These are phyloP conservation scores for Stemphylium vesicarium DNA, from an alignment of 2,329 filamentous ascomycete genomes.

Conservation along the genomic window DNA sequence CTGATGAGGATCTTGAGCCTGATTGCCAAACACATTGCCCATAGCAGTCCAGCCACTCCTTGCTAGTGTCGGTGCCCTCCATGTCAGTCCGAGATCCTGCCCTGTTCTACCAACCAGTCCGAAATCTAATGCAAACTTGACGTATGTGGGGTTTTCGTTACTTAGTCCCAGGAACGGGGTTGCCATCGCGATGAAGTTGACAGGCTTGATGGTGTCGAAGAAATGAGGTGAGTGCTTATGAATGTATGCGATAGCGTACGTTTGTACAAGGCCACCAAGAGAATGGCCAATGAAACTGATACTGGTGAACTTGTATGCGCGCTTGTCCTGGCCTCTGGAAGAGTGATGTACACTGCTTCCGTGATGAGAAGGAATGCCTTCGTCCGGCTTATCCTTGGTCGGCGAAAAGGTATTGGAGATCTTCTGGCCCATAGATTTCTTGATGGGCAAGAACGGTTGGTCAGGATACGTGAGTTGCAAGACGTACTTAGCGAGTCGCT, in stretches of 20 bases:
- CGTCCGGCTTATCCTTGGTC: constrained; percentile 49
- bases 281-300: constrained; percentile 96
- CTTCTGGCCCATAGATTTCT: constrained; percentile 59
- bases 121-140: constrained; percentile 96
- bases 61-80: constrained; percentile 85
- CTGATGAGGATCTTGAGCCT: constrained; percentile 59
- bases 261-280: constrained; percentile 86
- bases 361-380: constrained; percentile 61
- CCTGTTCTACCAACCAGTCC: constrained; percentile 95
- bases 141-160: constrained; percentile 96
- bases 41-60: constrained; percentile 88
- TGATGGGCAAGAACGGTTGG: constrained; percentile 80
- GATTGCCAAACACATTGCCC: constrained; percentile 77
- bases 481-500: constrained; percentile 89
- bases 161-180: constrained; percentile 89
- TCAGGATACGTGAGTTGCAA: constrained; percentile 91
- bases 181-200: constrained; percentile 90
- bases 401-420: constrained; percentile 56
- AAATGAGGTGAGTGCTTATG: constrained; percentile 94
- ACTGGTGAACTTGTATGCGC: constrained; percentile 84
- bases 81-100: constrained; percentile 92
- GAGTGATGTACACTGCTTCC: constrained; percentile 66
- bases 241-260: constrained; percentile 94
- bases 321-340: constrained; percentile 53
- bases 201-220: constrained; percentile 81